Evolutionary conservation across 164 flowering plant genomes (phyloP), one percentile per base, ranked within the genome.

Genomic region (Vitis riparia): DNA sequence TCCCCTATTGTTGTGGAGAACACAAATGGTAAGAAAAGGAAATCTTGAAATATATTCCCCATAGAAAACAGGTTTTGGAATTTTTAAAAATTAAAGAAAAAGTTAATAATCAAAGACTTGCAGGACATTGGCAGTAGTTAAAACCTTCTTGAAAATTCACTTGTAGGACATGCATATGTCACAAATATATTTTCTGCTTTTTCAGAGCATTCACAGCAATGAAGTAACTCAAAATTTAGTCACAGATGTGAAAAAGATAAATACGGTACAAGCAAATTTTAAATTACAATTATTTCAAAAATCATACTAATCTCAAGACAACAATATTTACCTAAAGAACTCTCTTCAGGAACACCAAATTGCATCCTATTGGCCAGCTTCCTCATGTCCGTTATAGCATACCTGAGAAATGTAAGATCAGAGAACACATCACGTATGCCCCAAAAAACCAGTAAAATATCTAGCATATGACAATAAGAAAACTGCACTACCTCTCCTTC

Each of bases 361-460:
- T 86, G 94, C 99, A 96, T 93, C 81, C 98, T 79, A 62, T 96
- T 96, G 27, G 99, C 99, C 75, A 96, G 82, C 82, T 93, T 93
- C 82, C 98, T 85, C 99, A 90, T 91, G 80, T 96, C 99, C 11
- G 98, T 96, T 47, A 91, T 63, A 11, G 97, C 97, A 82, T 93
- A 96, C 69, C 99, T 95, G 83, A 63, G 23, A 55, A 44, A 63
- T 11, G 49, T 71, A 51, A 63, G 29, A 62, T 69, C 14, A 68
- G 51, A 48, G 70, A 47, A 51, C 1, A 48, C 14, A 67, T 9
- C 51, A 51, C 59, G 52, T 58, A 44, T 23, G 14, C 6, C 19
- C 8, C 14, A 68, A 60, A 61, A 37, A 15, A 5, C 9, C 50
- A 58, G 11, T 47, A 19, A 55, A 32, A 68, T 8, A 57, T 12